These are phyloP conservation scores for Aureobasidium namibiae DNA, from an alignment of 2,329 filamentous ascomycete species.

Conservation along the genomic window DNA sequence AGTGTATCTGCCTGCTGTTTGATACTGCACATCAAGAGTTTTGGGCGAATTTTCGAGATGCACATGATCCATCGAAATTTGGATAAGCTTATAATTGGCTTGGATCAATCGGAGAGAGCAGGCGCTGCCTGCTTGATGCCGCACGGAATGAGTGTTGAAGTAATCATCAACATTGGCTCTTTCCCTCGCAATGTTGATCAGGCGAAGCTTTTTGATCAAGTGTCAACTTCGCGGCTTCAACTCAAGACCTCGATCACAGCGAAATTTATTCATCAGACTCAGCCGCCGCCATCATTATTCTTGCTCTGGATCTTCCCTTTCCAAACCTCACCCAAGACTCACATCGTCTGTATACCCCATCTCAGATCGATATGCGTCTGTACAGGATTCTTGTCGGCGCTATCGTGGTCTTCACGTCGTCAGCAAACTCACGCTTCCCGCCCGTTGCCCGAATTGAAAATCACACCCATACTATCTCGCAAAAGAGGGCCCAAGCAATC, in stretches of 20 bases:
- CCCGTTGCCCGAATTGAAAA: neutral
- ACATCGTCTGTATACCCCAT: too few species aligned
- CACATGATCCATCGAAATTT: neutral
- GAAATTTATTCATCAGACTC: neutral
- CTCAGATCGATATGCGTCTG: neutral
- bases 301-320: too few species aligned
- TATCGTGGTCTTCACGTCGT: neutral
- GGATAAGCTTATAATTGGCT: neutral
- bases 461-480: neutral
- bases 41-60: neutral
- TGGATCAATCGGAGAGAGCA: neutral
- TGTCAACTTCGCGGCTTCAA: too few species aligned
- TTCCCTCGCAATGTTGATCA: neutral
- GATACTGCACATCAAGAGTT: neutral
- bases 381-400: neutral
- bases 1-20: neutral
- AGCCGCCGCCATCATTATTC: neutral
- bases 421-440: neutral
- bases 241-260: neutral
- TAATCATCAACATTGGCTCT: neutral
- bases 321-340: too few species aligned
- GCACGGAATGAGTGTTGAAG: neutral
- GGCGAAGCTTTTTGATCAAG: neutral
- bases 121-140: neutral
- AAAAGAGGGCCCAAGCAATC: constrained; percentile 39